Conservation (phyloP, 768 basidiomycete species). For the Trametes cinnabarina region DNA sequence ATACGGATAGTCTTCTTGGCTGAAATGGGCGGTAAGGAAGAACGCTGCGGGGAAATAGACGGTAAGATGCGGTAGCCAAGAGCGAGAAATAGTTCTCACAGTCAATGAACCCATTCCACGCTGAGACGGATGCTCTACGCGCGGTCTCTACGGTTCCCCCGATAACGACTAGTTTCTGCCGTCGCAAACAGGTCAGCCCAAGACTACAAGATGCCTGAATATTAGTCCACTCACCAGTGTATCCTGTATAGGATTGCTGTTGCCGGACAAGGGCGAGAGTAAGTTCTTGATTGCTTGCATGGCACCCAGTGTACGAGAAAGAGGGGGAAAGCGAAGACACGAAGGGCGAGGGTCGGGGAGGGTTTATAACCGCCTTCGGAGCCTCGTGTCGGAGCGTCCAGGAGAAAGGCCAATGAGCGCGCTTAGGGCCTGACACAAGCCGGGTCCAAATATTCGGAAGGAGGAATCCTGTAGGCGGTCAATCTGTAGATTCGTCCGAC, state of each 20-base stretch:
- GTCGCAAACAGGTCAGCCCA: no score
- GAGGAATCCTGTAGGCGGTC: constrained; percentile 10
- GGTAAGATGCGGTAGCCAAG: constrained; percentile 3
- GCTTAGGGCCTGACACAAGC: constrained; percentile 3
- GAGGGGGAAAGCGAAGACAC: constrained; percentile 16
- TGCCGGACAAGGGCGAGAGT: constrained; percentile 60
- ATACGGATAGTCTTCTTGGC: constrained; percentile 83
- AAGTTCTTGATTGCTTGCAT: constrained; percentile 76
- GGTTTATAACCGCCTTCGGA: constrained; percentile 19
- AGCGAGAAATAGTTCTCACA: constrained; percentile 46
- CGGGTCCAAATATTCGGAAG: constrained; percentile 13
- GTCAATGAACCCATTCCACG: constrained; percentile 88
- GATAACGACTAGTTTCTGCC: constrained; percentile 84
- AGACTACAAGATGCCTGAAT: no score
- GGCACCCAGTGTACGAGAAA: constrained; percentile 8
- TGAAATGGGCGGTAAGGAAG: constrained; percentile 88
- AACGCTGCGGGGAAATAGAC: constrained; percentile 50
- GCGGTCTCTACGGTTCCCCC: constrained; percentile 88
- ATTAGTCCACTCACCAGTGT: constrained; percentile 70
- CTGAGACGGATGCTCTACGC: constrained; percentile 73
- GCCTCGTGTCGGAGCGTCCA: constrained; percentile 22
- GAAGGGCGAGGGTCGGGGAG: constrained; percentile 14
- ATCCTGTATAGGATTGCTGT: constrained; percentile 70
- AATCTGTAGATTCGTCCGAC: constrained; percentile 7
- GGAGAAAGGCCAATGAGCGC: constrained; percentile 4